A percentile compares a stretch with the other conserved stretches of the same genome.
These are phyloP conservation scores for Tricholoma flavovirens DNA, from an alignment of 768 basidiomycete species.

Conservation along the genomic window DNA sequence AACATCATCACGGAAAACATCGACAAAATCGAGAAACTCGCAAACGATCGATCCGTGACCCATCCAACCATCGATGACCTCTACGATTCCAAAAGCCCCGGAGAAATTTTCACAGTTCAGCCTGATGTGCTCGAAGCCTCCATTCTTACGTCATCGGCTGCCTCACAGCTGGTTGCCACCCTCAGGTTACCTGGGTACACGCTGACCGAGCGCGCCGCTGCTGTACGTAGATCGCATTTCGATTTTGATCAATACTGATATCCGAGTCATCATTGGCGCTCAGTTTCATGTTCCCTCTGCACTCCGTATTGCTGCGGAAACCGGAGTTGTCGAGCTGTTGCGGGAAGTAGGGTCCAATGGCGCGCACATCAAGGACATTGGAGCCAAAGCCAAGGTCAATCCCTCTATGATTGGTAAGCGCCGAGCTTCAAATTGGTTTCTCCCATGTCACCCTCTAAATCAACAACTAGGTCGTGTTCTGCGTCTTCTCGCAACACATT, in stretches of 20 bases:
- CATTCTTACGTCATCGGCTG: not conserved
- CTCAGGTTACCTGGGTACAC: not conserved
- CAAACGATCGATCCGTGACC: not conserved
- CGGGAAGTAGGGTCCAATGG: conserved; percentile 12
- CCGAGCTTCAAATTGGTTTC: not conserved
- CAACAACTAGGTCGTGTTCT: conserved; percentile 19
- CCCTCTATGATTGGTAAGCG: conserved; percentile 27
- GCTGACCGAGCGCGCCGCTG: not conserved
- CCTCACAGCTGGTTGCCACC: not conserved
- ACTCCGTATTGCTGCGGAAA: not conserved
- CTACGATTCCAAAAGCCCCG: not conserved
- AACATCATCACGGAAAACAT: not conserved
- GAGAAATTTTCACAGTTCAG: not conserved
- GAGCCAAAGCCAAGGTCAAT: conserved; percentile 18
- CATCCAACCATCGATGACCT: not conserved
- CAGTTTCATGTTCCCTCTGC: not conserved
- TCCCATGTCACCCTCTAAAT: not conserved
- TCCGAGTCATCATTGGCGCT: no score
- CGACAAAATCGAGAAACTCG: not conserved
- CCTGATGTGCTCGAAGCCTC: not conserved
- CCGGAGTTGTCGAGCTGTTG: not conserved
- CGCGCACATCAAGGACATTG: conserved; percentile 27
- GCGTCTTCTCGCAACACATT: conserved; percentile 15
- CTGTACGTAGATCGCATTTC: not conserved
- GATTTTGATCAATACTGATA: not conserved